Percentiles rank a stretch among this genome's conserved stretches.
phyloP scores from a whole-genome alignment of 2,329 filamentous ascomycete genomes.

The Colletotrichum echinochloae region DNA sequence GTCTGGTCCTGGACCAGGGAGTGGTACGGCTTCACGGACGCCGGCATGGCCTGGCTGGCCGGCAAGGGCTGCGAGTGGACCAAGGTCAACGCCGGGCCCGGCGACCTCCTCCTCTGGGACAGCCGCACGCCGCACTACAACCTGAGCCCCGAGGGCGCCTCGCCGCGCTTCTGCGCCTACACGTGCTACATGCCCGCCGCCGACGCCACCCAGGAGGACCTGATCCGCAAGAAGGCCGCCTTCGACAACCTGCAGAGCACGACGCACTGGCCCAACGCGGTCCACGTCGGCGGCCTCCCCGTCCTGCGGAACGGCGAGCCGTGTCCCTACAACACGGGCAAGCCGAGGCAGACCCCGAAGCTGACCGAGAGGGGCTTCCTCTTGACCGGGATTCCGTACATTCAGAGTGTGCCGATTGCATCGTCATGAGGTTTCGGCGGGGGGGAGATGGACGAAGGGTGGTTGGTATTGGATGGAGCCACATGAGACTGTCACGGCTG shows the following conservation, averaged over 20 bases:
- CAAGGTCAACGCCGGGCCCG: constrained; percentile 50
- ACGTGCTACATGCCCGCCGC: constrained; percentile 42
- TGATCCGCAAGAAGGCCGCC: constrained; percentile 39
- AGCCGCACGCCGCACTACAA: constrained; percentile 40
- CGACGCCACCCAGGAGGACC: constrained; percentile 42
- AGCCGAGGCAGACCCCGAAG: constrained; percentile 43
- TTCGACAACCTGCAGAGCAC: constrained; percentile 45
- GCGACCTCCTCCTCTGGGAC: constrained; percentile 53
- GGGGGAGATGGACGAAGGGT: too few relatives aligned
- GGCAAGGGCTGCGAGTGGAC: constrained; percentile 38
- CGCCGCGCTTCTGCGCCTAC: constrained; percentile 43
- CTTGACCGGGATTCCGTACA: constrained; percentile 25
- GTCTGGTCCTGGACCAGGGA: constrained; percentile 46
- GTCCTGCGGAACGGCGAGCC: constrained; percentile 13
- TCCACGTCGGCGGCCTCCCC: constrained; percentile 23
- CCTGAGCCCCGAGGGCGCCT: constrained; percentile 34
- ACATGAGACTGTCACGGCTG: not conserved
- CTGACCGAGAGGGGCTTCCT: constrained; percentile 39
- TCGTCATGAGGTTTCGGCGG: not conserved
- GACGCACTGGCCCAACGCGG: constrained; percentile 48
- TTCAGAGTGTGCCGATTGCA: constrained; percentile 9
- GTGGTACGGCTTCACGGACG: constrained; percentile 38
- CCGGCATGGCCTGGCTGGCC: constrained; percentile 41
- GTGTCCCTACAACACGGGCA: constrained; percentile 30
- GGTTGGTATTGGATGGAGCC: not conserved